Evolutionary conservation across 2,329 filamentous ascomycete genomes (phyloP).

Genomic region (Trichoderma guizhouense): DNA sequence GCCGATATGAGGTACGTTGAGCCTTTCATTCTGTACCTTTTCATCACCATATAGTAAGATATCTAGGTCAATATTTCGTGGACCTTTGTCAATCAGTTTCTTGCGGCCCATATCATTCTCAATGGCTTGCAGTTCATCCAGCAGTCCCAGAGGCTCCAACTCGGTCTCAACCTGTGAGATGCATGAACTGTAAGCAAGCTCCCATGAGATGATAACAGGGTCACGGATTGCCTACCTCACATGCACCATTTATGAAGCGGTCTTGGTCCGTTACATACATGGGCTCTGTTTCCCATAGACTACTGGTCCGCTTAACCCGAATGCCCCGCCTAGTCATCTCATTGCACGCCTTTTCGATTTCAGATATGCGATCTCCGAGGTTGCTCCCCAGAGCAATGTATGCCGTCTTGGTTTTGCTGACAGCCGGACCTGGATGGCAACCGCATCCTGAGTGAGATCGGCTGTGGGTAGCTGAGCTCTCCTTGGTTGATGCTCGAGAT

Average conservation of each 20-base stretch:
- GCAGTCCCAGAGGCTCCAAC: constrained; percentile 68
- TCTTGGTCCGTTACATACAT: constrained; percentile 95
- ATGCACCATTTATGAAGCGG: constrained; percentile 86
- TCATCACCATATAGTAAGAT: constrained; percentile 78
- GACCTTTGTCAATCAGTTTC: constrained; percentile 89
- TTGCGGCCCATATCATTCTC: constrained; percentile 75
- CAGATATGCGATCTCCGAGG: constrained; percentile 75
- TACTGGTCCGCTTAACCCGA: constrained; percentile 74
- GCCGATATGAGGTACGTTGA: constrained; percentile 79
- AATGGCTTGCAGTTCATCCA: constrained; percentile 80
- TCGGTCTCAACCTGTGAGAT: constrained; percentile 69
- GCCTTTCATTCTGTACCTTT: constrained; percentile 62
- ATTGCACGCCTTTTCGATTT: constrained; percentile 80
- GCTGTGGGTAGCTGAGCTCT: constrained; percentile 11
- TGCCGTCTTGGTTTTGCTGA: constrained; percentile 45
- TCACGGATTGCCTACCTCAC: constrained; percentile 58
- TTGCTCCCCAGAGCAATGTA: constrained; percentile 94
- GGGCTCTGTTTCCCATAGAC: constrained; percentile 88
- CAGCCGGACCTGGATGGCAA: constrained; percentile 34
- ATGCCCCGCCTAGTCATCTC: constrained; percentile 74
- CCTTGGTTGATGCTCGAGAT: neutral
- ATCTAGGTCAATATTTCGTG: constrained; percentile 90
- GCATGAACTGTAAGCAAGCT: neutral
- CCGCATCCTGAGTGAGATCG: constrained; percentile 33
- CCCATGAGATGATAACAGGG: neutral